Conservation (phyloP, 345 rosid species). For the Camelina laxa region DNA sequence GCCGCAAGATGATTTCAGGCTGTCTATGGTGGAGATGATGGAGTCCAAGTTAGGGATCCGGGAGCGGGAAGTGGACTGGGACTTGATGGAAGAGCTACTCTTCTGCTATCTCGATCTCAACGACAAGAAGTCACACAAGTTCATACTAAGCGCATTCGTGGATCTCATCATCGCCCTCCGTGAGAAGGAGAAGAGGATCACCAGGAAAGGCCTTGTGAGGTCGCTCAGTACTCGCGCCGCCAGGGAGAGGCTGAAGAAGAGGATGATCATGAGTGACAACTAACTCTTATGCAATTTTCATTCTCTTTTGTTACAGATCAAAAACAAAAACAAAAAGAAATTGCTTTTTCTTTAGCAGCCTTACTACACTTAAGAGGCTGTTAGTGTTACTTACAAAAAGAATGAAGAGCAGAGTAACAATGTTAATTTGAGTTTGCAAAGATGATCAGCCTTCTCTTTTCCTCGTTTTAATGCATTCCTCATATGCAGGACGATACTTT, state of each 20-base stretch:
- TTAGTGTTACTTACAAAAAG: constrained; percentile 25
- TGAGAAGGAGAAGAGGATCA: constrained; percentile 42
- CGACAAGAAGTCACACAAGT: constrained; percentile 70
- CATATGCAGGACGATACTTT: constrained; percentile 67
- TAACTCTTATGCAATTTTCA: neutral
- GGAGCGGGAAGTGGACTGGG: constrained; percentile 67
- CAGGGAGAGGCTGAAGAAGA: constrained; percentile 40
- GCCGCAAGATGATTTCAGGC: constrained; percentile 67
- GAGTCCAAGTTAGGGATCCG: constrained; percentile 51
- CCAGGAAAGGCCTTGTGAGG: constrained; percentile 28
- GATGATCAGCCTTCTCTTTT: constrained; percentile 37
- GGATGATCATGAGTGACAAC: constrained; percentile 23
- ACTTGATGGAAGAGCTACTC: constrained; percentile 81
- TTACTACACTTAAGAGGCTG: constrained; percentile 1
- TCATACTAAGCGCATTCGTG: constrained; percentile 76
- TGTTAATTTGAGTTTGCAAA: constrained; percentile 9
- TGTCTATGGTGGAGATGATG: constrained; percentile 83
- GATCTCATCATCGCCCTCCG: constrained; percentile 55
- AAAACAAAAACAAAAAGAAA: neutral
- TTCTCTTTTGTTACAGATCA: neutral
- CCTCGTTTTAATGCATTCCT: constrained; percentile 62
- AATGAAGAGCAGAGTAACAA: constrained; percentile 8
- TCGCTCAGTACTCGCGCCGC: constrained; percentile 39
- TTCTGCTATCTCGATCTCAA: constrained; percentile 74
- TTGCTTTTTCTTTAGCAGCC: neutral